Base-by-base conservation (phyloP, 2,329 filamentous ascomycete species). In the Sporothrix luriei region DNA sequence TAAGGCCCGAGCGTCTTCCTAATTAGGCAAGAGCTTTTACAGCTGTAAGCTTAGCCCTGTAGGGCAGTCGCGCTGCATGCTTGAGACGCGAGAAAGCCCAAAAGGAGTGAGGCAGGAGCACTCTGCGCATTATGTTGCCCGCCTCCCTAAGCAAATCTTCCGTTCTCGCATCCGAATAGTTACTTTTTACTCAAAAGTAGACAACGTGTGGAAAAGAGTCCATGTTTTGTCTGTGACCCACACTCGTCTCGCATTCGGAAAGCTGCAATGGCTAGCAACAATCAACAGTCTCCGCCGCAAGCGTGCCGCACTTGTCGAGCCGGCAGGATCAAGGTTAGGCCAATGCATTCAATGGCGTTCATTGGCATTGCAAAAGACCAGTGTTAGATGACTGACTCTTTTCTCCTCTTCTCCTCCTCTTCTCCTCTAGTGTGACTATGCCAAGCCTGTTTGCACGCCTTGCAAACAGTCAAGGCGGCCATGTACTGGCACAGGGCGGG, bases 1-100 rank as follows among this genome's bases (percentile, higher is more conserved):
- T 4, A 5, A 57, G 65, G 65, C 43, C 65, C 51, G 65, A 67
- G 65, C 51, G 65, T 55, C 65, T 67, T 57, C 65, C 65, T n/a
- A 33, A 29, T 55, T 33, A 40, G 65, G 65, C n/a, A 24, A 26
- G n/a, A 26, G 49, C 19, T 26, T 7, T 5, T 21, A 26, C 38
- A 46, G 21, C 59, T 62, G 26, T 13, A 57, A 26, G 14, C n/a
- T n/a, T 29, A 33, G 43, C 61, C 61, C 33, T 33, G 40, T 49
- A 46, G 57, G 57, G 57, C 57, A 46, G 57, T n/a, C 33, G 24
- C 49, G 29, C 54, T n/a, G 54, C 16, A 57, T 33, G 29, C 38
- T 43, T 61, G 33, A n/a, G 29, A n/a, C 21, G n/a, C 54, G 16
- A 57, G 29, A 38, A 57, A 57, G 19, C 52, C 26, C 2, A 16